Evolutionary conservation across 2,329 filamentous ascomycete species (phyloP), one percentile per base, ranked within the genome.

Genomic region (Seiridium unicorne): DNA sequence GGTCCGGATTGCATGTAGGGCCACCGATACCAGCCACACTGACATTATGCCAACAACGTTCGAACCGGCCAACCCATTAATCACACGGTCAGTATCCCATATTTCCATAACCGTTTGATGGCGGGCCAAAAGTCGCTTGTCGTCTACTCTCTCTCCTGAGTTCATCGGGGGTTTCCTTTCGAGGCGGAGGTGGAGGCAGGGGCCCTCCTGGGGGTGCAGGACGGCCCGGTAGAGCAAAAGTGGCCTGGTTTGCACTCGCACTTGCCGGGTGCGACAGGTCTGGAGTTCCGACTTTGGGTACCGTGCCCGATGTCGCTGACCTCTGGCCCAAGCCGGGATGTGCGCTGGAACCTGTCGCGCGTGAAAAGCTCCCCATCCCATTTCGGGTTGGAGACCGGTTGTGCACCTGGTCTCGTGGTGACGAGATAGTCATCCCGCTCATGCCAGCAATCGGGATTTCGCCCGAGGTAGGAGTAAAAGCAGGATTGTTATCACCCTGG

Each of bases 371-470:
- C 64, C 74, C 73, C 58, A 75, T 68, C 49, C 83, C 81, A 62
- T 80, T 80, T 64, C 82, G 77, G 62, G 81, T 80, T 44, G 83
- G 81, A 44, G 83, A 84, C 66, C 82, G 79, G 68, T 75, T 80
- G 62, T 78, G 78, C 57, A 70, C 70, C 66, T 68, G 63, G 64
- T 85, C 82, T 66, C 78, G 78, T 59, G 84, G 84, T 44, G 83
- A 83, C 63, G 82, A 74, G 65, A 86, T 83, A 60, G 80, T 81
- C 54, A 57, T 57, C 2, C 42, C 40, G 34, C 35, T 44, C 55
- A 58, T 58, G 38, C 84, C 83, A 55, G 79, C 83, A 62, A 91
- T 86, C 44, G 88, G 88, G 61, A 92, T 91, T 67, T 92, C 88
- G 44, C 60, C 60, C 58, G 89, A 90, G 9, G 88, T 90, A 38